phyloP scores from a whole-genome alignment of 2,329 filamentous ascomycete species.

The Immersiporthe knoxdaviesiana region DNA sequence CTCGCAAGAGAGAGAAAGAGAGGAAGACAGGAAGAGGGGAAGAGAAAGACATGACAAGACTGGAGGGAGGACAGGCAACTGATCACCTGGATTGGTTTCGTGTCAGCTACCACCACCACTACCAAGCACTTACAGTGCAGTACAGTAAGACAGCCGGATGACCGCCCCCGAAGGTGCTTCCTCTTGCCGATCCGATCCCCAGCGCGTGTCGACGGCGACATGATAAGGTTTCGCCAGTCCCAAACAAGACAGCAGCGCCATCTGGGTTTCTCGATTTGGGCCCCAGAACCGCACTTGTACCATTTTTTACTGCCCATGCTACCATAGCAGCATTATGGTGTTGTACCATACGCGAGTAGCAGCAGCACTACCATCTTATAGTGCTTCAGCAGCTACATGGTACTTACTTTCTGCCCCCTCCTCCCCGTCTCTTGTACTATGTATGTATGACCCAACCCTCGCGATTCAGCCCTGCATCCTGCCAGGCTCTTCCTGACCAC shows the following conservation, averaged over 20 bases:
- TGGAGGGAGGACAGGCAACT: not conserved
- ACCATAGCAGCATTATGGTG: not conserved
- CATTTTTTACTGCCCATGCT: not conserved
- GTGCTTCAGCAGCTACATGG: no score
- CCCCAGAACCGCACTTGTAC: not conserved
- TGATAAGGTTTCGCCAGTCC: conserved; percentile 12
- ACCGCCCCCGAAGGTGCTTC: not conserved
- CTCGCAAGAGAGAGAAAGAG: no score
- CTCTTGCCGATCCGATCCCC: not conserved
- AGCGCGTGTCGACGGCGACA: not conserved
- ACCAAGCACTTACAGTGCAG: not conserved
- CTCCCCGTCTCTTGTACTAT: not conserved
- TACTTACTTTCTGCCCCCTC: not conserved
- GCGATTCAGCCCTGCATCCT: conserved; percentile 7
- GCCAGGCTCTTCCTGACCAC: not conserved
- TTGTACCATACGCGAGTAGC: no score
- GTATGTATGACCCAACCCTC: conserved; percentile 1
- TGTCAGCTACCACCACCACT: not conserved
- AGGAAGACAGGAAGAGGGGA: no score
- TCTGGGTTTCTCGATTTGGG: not conserved
- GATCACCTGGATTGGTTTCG: not conserved
- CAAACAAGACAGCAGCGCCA: conserved; percentile 4
- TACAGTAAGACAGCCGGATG: not conserved
- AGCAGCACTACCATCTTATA: no score
- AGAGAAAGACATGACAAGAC: no score